Percentiles rank a stretch among this genome's conserved stretches.
These are phyloP conservation scores for Lasiodiplodia hormozganensis DNA, from an alignment of 2,329 filamentous ascomycete genomes.

Conservation along the genomic window DNA sequence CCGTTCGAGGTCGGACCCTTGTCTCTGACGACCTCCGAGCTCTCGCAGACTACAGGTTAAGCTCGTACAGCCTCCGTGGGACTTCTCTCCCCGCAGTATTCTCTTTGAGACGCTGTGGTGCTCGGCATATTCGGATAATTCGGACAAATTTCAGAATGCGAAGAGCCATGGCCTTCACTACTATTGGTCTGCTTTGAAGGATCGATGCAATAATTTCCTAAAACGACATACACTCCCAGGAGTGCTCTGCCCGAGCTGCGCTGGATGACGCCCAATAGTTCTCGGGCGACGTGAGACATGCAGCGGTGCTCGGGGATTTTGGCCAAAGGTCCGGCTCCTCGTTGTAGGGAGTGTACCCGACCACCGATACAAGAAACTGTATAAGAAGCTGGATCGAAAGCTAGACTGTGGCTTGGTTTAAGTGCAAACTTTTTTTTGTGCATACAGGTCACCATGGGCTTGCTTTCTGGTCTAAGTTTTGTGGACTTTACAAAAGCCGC, in stretches of 20 bases:
- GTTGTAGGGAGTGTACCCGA: not conserved
- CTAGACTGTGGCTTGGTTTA: not conserved
- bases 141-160: not conserved
- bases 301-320: not conserved
- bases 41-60: not conserved
- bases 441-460: not conserved
- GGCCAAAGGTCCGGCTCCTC: not conserved
- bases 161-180: not conserved
- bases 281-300: not conserved
- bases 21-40: not conserved
- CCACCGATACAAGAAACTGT: not conserved
- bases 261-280: not conserved
- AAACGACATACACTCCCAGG: not conserved
- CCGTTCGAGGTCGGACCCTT: not conserved
- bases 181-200: not conserved
- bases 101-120: not conserved
- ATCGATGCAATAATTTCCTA: slow-evolving; percentile 1
- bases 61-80: not conserved
- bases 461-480: not conserved
- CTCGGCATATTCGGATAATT: slow-evolving; percentile 1
- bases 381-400: not conserved
- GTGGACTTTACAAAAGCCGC: not conserved
- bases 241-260: not conserved
- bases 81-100: not conserved
- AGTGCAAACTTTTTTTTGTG: not conserved